Evolutionary conservation across 805 yeast species (phyloP), one percentile per base, ranked within the genome.

Genomic region (Ogataea wickerhamii): DNA sequence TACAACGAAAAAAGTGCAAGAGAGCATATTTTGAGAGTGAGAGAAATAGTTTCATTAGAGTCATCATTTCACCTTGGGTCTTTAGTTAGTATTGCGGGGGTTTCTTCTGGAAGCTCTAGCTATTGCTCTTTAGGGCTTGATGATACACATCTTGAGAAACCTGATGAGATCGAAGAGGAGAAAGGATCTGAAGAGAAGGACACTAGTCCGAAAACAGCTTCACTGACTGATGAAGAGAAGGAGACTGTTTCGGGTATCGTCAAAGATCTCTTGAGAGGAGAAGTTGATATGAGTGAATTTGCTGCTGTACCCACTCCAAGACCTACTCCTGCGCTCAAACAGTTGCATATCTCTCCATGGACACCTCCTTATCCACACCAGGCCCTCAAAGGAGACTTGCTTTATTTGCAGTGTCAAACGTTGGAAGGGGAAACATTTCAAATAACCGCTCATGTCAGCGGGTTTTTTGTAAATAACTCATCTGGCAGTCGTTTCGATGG

Each of bases 341-440:
- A 74, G 0, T 62, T 78, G 33, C 56, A 66, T 37, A 58, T 87
- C 34, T 85, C 96, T 11, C 75, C 77, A 37, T 91, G 96, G 93
- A 81, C 85, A 47, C 96, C 97, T 4, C 87, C 87, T 11, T 82
- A 91, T 21, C 67, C 81, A 13, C 64, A 68, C 36, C 76, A 73
- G 56, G 74, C 67, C 49, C 48, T 71, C 32, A 74, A 72, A 56
- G 98, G 98, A 18, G 95, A 89, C 55, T 68, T 89, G 51, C 67
- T 83, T 41, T 91, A 91, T 61, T 67, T 93, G 53, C 76, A 76
- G 40, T 69, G 79, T 28, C 81, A 78, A 52, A 85, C 96, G 32
- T 67, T 85, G 47, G 98, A 93, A 63, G 82, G 82, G 51, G 94
- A 86, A 56, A 74, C 74, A 20, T 76, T 73, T 60, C 83, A 86